A percentile compares a stretch with the other conserved stretches of the same genome.
These are phyloP conservation scores for Phaeosphaeria sp. DNA, from an alignment of 2,329 filamentous ascomycete species.

Conservation along the genomic window DNA sequence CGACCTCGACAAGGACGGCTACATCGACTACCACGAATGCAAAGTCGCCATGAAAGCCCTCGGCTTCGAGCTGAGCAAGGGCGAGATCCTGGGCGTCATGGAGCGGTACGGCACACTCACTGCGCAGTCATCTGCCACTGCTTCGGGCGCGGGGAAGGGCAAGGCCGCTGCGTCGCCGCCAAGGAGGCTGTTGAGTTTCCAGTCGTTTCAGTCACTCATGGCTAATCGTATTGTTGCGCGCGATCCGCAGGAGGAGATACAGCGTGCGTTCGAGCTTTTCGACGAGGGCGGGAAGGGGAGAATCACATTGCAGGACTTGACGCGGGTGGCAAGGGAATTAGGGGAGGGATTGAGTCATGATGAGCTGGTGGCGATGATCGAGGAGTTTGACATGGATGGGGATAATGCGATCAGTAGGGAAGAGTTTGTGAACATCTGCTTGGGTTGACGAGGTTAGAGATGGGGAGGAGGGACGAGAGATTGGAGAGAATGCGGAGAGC, in stretches of 20 bases:
- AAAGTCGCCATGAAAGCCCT: conserved; percentile 95
- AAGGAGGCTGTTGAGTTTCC: conserved; percentile 74
- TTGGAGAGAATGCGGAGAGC: too few species aligned
- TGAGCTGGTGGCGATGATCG: conserved; percentile 94
- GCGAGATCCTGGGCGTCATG: conserved; percentile 81
- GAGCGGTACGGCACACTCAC: conserved; percentile 71
- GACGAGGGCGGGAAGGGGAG: conserved; percentile 91
- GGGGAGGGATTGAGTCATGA: conserved; percentile 93
- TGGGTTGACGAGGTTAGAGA: conserved; percentile 50
- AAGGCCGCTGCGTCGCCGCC: conserved; percentile 7
- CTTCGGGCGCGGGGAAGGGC: not conserved
- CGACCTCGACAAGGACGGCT: conserved; percentile 92
- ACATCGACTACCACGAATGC: conserved; percentile 97
- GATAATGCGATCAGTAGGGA: conserved; percentile 76
- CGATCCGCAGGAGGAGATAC: conserved; percentile 89
- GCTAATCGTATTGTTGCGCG: conserved; percentile 80
- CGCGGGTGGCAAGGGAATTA: conserved; percentile 85
- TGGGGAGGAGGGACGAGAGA: too few species aligned
- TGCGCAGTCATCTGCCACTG: conserved; percentile 9
- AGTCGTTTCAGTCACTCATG: conserved; percentile 75
- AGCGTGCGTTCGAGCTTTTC: conserved; percentile 90
- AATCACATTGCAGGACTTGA: conserved; percentile 87
- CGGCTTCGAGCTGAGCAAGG: conserved; percentile 88
- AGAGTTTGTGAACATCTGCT: conserved; percentile 71
- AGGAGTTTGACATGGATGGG: conserved; percentile 94